Base-by-base conservation (phyloP, 1,284 basidiomycete genomes). In the Moesziomyces aphidis region DNA sequence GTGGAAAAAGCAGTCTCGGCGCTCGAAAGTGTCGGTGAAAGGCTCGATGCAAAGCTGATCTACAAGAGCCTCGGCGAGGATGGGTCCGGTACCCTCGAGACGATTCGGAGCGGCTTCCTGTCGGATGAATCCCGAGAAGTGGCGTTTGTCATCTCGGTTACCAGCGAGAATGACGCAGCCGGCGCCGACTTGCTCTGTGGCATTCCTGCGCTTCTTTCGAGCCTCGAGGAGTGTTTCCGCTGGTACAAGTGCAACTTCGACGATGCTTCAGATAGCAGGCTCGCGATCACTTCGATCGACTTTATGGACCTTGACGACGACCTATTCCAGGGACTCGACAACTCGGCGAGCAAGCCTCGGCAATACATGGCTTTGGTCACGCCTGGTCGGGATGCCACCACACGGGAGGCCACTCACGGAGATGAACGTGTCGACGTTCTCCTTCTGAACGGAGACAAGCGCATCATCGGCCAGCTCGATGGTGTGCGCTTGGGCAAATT, bases 391-490 rank as follows among this genome's bases (percentile, higher is more conserved):
- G 1, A 15, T 23, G 54, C 13, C 34, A 21, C 7, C n/a, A 21
- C 17, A 13, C 21, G 26, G 13, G 8, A 8, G 17, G 13, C 13
- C 5, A 9, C 9, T 23, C 15, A 22, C 15, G 34, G 22, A 5
- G 45, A 22, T 2, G 10, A 23, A 5, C 15, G 13, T n/a, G 15
- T 70, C 50, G 47, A 64, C 28, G 50, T 70, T 26, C 31, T 64
- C 4, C 46, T 70, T 13, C 17, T 70, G 5, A 31, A 63, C 24
- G 36, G 21, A 13, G 26, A 50, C 4, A 13, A n/a, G 17, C 9
- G 24, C 9, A 50, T 70, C 17, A 49, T 70, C 22, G 67, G 53
- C 23, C 48, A 56, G 34, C 53, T 70, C 31, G 45, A 22, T 50
- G 6, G 53, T 2, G 34, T 61, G 17, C 49, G 28, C 19, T 45